These are phyloP conservation scores for Naganishia friedmannii DNA, from an alignment of 768 basidiomycete genomes.

Conservation along the genomic window DNA sequence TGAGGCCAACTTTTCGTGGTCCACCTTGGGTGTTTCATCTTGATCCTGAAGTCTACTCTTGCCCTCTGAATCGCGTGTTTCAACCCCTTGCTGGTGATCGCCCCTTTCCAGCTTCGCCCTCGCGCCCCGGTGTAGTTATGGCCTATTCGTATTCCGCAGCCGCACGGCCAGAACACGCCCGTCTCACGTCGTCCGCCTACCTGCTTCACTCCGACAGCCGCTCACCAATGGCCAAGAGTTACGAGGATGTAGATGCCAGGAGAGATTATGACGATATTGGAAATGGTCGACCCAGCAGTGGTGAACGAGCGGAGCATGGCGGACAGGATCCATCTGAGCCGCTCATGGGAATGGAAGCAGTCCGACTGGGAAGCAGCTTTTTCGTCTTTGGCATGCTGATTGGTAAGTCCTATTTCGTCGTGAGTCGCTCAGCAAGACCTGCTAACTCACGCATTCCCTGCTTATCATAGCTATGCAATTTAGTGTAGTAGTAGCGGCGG, in stretches of 20 bases:
- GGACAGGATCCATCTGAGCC: constrained; percentile 8
- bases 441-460: too few relatives aligned
- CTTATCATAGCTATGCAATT: constrained; percentile 24
- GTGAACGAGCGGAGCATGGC: background rate
- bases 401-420: background rate
- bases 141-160: constrained; percentile 11
- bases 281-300: constrained; percentile 8
- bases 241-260: background rate
- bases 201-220: constrained; percentile 14
- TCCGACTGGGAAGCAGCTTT: constrained; percentile 24
- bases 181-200: constrained; percentile 28
- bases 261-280: constrained; percentile 19
- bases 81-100: constrained; percentile 9
- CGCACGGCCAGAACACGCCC: constrained; percentile 21
- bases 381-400: constrained; percentile 30
- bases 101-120: constrained; percentile 4
- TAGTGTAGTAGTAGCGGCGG: constrained; percentile 26
- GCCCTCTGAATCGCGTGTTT: background rate
- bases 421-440: background rate
- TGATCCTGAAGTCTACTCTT: background rate
- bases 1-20: background rate
- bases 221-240: background rate
- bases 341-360: constrained; percentile 23
- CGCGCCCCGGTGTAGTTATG: background rate
- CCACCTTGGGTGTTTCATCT: background rate